Evolutionary conservation across 2,329 filamentous ascomycete genomes (phyloP).

Genomic region (Zasmidium angulare): DNA sequence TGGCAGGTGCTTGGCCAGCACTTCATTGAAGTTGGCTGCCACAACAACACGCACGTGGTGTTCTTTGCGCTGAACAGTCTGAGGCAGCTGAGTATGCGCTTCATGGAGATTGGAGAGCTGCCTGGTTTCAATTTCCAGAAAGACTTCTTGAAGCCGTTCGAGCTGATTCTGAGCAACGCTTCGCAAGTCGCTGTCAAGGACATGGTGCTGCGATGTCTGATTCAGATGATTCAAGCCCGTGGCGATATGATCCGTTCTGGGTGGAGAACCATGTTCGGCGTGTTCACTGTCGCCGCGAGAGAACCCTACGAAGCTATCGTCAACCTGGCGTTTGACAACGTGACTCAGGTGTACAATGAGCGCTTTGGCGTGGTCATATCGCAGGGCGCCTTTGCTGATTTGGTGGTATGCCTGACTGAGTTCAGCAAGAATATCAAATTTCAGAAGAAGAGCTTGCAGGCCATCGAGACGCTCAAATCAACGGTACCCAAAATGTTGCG

Average conservation of each 20-base stretch:
- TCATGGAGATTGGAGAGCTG: conserved; percentile 96
- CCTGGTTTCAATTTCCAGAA: conserved; percentile 99
- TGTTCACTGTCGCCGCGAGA: conserved; percentile 91
- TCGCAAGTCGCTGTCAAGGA: conserved; percentile 92
- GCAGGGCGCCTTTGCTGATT: conserved; percentile 92
- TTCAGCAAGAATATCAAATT: conserved; percentile 99
- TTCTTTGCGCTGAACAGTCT: conserved; percentile 97
- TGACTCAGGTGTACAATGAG: conserved; percentile 91
- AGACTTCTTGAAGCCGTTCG: conserved; percentile 96
- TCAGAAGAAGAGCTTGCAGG: conserved; percentile 96
- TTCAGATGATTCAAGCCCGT: conserved; percentile 97
- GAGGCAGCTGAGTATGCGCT: conserved; percentile 94
- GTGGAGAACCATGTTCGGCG: conserved; percentile 99
- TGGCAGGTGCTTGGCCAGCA: conserved; percentile 98
- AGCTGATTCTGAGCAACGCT: conserved; percentile 94
- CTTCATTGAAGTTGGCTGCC: conserved; percentile 96
- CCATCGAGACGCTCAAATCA: conserved; percentile 91
- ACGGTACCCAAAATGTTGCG: conserved; percentile 93
- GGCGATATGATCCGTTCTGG: conserved; percentile 97
- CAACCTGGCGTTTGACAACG: conserved; percentile 94
- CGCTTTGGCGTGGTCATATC: conserved; percentile 94
- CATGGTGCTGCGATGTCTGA: conserved; percentile 91
- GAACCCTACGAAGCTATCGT: conserved; percentile 96
- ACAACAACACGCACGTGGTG: conserved; percentile 93
- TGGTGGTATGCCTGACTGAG: conserved; percentile 93